These are phyloP conservation scores for Boletus insuetus DNA, from an alignment of 768 basidiomycete genomes.

Conservation along the genomic window DNA sequence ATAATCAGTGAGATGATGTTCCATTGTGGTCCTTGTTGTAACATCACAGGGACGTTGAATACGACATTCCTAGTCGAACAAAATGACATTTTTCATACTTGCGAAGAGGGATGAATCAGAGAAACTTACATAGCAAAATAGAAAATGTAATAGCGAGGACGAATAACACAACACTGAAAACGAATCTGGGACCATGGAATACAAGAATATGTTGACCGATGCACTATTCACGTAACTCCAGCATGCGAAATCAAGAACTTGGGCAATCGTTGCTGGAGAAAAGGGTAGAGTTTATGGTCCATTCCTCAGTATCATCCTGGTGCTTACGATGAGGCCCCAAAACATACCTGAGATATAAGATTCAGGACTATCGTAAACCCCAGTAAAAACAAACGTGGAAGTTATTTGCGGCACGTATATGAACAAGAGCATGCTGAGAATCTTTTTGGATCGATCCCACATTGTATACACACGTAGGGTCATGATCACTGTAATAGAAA, in stretches of 20 bases:
- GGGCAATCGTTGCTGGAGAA: neutral
- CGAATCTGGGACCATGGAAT: neutral
- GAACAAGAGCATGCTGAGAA: neutral
- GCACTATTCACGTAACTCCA: neutral
- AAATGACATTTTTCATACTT: neutral
- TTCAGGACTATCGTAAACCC: neutral
- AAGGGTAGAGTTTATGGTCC: neutral
- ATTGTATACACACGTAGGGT: constrained; percentile 5
- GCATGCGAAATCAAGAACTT: neutral
- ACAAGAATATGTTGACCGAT: neutral
- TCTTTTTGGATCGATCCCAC: neutral
- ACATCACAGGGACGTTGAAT: neutral
- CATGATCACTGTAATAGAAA: constrained; percentile 1
- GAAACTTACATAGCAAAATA: constrained; percentile 4
- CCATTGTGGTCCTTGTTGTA: neutral
- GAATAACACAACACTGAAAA: neutral
- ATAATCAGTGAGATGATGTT: too few species aligned
- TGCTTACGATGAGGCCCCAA: too few species aligned
- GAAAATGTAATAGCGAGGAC: neutral
- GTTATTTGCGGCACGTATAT: neutral
- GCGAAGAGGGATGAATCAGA: too few species aligned
- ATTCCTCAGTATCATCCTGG: neutral
- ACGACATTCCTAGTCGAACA: neutral
- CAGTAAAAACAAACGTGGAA: neutral
- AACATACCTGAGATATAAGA: neutral